Evolutionary conservation across 2,329 filamentous ascomycete genomes (phyloP).

Genomic region (Venturia pyrina): DNA sequence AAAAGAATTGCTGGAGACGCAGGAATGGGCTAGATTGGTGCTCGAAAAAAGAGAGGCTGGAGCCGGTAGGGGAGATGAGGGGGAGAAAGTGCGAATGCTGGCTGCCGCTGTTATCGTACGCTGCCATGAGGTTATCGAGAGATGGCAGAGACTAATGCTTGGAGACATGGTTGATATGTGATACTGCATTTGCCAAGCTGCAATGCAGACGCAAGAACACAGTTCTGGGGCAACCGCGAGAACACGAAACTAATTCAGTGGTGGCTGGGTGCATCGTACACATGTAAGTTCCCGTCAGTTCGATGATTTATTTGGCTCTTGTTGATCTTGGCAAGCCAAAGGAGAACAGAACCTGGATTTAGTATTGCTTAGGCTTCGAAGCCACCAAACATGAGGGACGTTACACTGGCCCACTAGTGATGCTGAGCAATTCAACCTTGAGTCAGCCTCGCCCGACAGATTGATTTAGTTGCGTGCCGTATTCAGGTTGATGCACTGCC

Average conservation of each 20-base stretch:
- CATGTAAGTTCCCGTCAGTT: background rate
- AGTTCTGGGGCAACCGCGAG: background rate
- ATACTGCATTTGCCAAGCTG: background rate
- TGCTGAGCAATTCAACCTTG: background rate
- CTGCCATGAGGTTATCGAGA: conserved; percentile 70
- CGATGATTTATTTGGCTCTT: background rate
- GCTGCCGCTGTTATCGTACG: conserved; percentile 70
- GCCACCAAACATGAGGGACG: background rate
- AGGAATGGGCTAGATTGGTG: conserved; percentile 72
- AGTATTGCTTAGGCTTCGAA: background rate
- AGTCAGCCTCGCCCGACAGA: background rate
- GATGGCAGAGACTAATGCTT: conserved; percentile 66
- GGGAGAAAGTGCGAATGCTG: conserved; percentile 69
- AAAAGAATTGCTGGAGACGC: conserved; percentile 70
- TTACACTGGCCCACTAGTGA: background rate
- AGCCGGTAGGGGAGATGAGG: conserved; percentile 47
- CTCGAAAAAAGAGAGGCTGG: conserved; percentile 47
- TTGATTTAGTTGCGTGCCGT: background rate
- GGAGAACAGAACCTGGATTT: too few relatives aligned
- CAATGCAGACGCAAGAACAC: background rate
- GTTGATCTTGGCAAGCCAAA: background rate
- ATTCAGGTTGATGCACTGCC: background rate
- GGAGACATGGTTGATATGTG: conserved; percentile 50
- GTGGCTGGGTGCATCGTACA: background rate
- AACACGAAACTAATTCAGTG: background rate